Conservation (phyloP, 495 filamentous ascomycete species). For the Bathelium albidoporum region DNA sequence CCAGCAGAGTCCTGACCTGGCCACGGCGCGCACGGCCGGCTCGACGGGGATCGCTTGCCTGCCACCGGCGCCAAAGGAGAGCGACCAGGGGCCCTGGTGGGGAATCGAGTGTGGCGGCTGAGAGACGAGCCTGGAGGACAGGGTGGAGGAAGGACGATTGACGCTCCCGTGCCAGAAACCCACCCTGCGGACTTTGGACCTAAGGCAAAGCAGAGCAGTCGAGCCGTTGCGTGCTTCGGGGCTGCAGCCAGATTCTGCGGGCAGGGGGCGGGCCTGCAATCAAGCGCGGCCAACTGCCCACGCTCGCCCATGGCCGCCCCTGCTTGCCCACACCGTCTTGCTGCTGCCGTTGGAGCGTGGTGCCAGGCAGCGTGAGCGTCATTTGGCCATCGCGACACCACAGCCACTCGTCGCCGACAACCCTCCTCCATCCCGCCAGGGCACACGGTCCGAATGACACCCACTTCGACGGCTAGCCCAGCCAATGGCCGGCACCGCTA, state of each 20-base stretch:
- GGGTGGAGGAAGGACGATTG: no score
- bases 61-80: background rate
- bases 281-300: background rate
- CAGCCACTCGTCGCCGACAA: background rate
- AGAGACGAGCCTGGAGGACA: background rate
- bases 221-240: conserved; percentile 5
- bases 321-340: background rate
- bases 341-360: background rate
- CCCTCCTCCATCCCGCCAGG: background rate
- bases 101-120: background rate
- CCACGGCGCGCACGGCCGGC: background rate
- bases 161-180: no score
- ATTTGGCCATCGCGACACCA: background rate
- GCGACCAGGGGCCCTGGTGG: background rate
- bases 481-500: background rate
- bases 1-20: background rate
- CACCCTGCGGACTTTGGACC: background rate
- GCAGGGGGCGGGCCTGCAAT: background rate
- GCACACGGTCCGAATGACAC: background rate
- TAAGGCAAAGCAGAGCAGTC: background rate
- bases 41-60: background rate
- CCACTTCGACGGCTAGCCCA: background rate
- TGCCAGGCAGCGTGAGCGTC: background rate
- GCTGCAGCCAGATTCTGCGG: conserved; percentile 1
- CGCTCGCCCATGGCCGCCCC: background rate